Percentiles rank a stretch among this genome's conserved stretches.
These are phyloP conservation scores for Pythium folliculosum DNA, from an alignment of 352 stramenopile genomes.

Conservation along the genomic window DNA sequence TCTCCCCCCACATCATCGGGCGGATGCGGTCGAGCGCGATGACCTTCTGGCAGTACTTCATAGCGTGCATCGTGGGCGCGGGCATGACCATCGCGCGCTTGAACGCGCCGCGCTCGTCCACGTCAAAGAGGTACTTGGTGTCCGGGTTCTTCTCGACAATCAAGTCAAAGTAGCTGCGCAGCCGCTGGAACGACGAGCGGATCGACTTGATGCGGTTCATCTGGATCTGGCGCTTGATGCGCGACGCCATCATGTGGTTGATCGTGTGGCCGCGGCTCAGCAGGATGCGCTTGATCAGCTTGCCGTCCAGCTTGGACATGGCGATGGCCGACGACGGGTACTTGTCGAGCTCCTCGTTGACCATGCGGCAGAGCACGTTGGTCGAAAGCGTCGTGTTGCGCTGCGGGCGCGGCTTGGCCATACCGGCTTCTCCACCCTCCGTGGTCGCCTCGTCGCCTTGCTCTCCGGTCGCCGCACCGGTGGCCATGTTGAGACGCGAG, in stretches of 20 bases:
- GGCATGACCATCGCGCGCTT: conserved; percentile 67
- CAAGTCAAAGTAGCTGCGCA: conserved; percentile 59
- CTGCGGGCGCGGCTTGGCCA: conserved; percentile 30
- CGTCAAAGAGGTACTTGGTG: conserved; percentile 55
- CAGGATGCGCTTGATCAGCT: conserved; percentile 71
- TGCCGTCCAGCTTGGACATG: conserved; percentile 75
- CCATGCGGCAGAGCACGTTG: conserved; percentile 73
- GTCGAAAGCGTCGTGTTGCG: conserved; percentile 84
- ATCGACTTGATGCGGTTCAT: conserved; percentile 59
- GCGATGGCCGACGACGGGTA: conserved; percentile 57
- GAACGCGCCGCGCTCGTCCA: conserved; percentile 53
- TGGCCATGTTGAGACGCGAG: conserved; percentile 35
- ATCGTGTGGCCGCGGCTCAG: conserved; percentile 71
- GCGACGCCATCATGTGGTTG: conserved; percentile 84
- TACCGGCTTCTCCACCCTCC: neutral
- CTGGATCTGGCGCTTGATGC: conserved; percentile 75
- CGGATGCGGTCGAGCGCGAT: conserved; percentile 62
- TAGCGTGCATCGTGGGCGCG: conserved; percentile 47
- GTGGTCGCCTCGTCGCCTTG: neutral
- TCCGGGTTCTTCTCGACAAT: conserved; percentile 70
- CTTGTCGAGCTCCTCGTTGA: conserved; percentile 66
- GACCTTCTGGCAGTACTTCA: conserved; percentile 63
- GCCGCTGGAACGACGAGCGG: conserved; percentile 65
- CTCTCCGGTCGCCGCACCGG: conserved; percentile 10
- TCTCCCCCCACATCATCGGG: conserved; percentile 38